Percentiles rank a stretch among this genome's conserved stretches.
Evolutionary conservation across 352 stramenopile genomes (phyloP).

Genomic region (Phytophthora pistaciae): DNA sequence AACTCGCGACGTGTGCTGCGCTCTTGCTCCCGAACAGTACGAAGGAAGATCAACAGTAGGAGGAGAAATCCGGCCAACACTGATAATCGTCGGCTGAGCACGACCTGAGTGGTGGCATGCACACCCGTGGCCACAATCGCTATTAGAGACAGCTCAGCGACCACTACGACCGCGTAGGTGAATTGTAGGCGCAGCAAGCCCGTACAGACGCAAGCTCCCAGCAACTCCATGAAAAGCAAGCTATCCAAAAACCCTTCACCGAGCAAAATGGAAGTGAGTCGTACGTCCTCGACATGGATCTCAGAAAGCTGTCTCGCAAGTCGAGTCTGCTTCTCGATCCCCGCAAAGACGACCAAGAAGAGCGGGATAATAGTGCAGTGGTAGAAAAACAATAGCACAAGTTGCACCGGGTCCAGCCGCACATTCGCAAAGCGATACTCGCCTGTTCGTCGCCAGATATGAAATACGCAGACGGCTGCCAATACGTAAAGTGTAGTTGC

Average conservation of each 20-base stretch:
- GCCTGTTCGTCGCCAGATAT: constrained; percentile 37
- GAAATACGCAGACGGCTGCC: constrained; percentile 32
- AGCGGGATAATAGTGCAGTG: constrained; percentile 52
- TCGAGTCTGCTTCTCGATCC: constrained; percentile 46
- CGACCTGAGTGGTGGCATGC: constrained; percentile 29
- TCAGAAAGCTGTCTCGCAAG: constrained; percentile 18
- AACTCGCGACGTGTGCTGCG: constrained; percentile 56
- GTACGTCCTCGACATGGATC: constrained; percentile 25
- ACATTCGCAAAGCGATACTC: constrained; percentile 43
- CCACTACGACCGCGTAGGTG: constrained; percentile 52
- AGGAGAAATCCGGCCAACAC: constrained; percentile 46
- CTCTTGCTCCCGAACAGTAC: constrained; percentile 57
- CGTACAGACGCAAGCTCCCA: constrained; percentile 45
- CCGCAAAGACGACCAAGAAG: constrained; percentile 40
- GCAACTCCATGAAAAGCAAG: constrained; percentile 58
- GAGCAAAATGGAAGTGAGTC: constrained; percentile 31
- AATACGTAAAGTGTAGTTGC: constrained; percentile 38
- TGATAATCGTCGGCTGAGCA: constrained; percentile 33
- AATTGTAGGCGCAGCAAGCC: constrained; percentile 67
- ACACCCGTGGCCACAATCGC: constrained; percentile 36
- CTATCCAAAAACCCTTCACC: constrained; percentile 47
- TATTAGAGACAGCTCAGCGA: constrained; percentile 48
- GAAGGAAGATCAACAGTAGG: constrained; percentile 43
- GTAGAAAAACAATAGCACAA: constrained; percentile 54
- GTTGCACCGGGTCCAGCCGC: constrained; percentile 52